Conservation (phyloP, 768 basidiomycete species). For the Austroboletus eburneus region DNA sequence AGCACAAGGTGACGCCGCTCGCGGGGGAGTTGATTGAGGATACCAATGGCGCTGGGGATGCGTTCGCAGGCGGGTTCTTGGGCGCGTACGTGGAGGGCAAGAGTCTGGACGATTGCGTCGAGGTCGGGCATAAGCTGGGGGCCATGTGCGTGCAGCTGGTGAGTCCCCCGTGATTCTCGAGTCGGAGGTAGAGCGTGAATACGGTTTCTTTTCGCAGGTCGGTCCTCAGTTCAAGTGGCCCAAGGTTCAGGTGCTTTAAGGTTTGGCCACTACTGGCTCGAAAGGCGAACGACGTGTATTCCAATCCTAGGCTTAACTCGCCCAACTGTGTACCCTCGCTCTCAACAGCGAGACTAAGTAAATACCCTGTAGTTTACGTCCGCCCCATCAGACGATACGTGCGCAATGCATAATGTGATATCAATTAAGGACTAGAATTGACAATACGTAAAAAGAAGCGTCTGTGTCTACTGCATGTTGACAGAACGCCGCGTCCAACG, state of each 20-base stretch:
- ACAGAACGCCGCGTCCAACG: conserved; percentile 12
- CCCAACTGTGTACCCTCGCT: conserved; percentile 27
- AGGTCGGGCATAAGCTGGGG: conserved; percentile 84
- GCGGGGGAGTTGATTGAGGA: conserved; percentile 73
- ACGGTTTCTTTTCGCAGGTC: conserved; percentile 33
- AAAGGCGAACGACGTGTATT: neutral
- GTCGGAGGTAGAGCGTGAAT: neutral
- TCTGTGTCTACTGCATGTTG: conserved; percentile 13
- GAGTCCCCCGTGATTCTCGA: neutral
- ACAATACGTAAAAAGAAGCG: conserved; percentile 1
- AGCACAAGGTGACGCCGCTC: conserved; percentile 57
- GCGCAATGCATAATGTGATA: conserved; percentile 15
- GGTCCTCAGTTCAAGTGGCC: conserved; percentile 57
- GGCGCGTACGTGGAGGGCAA: conserved; percentile 82
- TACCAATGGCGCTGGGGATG: conserved; percentile 97
- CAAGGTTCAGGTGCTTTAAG: conserved; percentile 46
- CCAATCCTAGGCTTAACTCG: neutral
- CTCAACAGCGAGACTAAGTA: conserved; percentile 37
- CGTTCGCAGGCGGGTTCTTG: conserved; percentile 94
- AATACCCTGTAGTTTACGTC: conserved; percentile 16
- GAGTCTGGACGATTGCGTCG: conserved; percentile 67
- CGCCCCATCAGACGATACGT: conserved; percentile 35
- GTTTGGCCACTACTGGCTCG: neutral
- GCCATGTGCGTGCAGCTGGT: conserved; percentile 83
- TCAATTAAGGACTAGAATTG: conserved; percentile 10